phyloP scores from a whole-genome alignment of 1,284 basidiomycete genomes.

The Meira miltonrushii region DNA sequence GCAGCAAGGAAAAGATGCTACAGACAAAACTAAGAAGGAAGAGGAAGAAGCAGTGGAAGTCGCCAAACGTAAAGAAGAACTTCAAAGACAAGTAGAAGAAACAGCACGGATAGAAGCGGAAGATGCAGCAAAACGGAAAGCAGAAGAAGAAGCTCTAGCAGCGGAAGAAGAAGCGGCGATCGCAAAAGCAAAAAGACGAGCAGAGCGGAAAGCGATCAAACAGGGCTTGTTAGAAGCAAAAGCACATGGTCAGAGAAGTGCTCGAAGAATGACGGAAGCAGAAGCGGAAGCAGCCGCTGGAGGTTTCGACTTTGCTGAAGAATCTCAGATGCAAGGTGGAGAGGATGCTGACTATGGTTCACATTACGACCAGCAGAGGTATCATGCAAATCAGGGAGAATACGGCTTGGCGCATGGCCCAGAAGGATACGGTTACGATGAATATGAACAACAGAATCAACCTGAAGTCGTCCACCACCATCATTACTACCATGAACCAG shows the following conservation, averaged over 20 bases:
- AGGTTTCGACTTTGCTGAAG: conserved; percentile 17
- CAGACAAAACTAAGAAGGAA: not conserved
- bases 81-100: conserved; percentile 9
- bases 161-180: conserved; percentile 40
- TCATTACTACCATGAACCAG: conserved; percentile 34
- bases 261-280: conserved; percentile 28
- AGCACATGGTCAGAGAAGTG: conserved; percentile 14
- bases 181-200: conserved; percentile 33
- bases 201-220: conserved; percentile 37
- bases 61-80: not conserved
- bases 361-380: no score
- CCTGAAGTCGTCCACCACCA: conserved; percentile 34
- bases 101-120: conserved; percentile 20
- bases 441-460: not conserved
- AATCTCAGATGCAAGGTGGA: not conserved
- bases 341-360: not conserved
- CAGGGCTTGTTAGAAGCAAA: conserved; percentile 27
- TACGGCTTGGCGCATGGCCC: conserved; percentile 1
- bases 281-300: conserved; percentile 33
- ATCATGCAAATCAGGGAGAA: not conserved
- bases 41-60: not conserved
- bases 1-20: not conserved
- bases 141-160: conserved; percentile 30
- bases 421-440: conserved; percentile 9
- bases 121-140: conserved; percentile 18